These are phyloP conservation scores for Penicillium sp. DNA, from an alignment of 2,329 filamentous ascomycete genomes.

Conservation along the genomic window DNA sequence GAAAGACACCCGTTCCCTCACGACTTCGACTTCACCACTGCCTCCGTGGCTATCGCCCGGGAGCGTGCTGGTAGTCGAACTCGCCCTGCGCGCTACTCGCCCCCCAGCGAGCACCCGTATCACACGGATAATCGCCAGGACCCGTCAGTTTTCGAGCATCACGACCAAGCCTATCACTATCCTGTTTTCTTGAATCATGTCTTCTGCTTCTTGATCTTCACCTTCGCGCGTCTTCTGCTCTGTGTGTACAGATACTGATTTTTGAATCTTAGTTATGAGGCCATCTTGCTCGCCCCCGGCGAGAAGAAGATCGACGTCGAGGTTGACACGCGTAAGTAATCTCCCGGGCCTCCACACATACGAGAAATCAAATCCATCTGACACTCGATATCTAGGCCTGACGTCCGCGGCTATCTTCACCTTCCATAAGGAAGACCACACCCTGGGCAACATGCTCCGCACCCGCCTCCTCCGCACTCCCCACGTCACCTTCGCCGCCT, in stretches of 20 bases:
- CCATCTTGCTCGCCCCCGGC: slow-evolving; percentile 81
- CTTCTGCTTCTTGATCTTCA: neutral
- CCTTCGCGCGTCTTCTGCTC: neutral
- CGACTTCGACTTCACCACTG: slow-evolving; percentile 3
- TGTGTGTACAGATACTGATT: slow-evolving; percentile 4
- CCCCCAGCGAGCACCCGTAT: slow-evolving; percentile 1
- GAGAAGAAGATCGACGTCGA: slow-evolving; percentile 94
- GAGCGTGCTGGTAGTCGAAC: slow-evolving; percentile 18
- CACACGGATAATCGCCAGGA: slow-evolving; percentile 18
- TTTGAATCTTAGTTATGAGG: slow-evolving; percentile 71
- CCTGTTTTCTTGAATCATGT: neutral
- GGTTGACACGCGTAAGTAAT: slow-evolving; percentile 78
- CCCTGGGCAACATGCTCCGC: slow-evolving; percentile 84
- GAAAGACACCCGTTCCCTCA: neutral
- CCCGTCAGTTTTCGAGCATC: slow-evolving; percentile 20
- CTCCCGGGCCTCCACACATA: neutral
- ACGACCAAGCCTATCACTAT: neutral
- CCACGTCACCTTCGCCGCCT: slow-evolving; percentile 86
- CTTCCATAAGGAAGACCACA: slow-evolving; percentile 96
- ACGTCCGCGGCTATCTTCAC: slow-evolving; percentile 95
- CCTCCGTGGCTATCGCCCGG: slow-evolving; percentile 17
- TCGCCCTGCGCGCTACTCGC: neutral
- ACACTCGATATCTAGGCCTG: slow-evolving; percentile 62
- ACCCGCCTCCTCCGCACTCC: slow-evolving; percentile 81
- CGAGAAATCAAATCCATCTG: neutral